These are phyloP conservation scores for Termitomyces sp. DNA, from an alignment of 768 basidiomycete species.

Conservation along the genomic window DNA sequence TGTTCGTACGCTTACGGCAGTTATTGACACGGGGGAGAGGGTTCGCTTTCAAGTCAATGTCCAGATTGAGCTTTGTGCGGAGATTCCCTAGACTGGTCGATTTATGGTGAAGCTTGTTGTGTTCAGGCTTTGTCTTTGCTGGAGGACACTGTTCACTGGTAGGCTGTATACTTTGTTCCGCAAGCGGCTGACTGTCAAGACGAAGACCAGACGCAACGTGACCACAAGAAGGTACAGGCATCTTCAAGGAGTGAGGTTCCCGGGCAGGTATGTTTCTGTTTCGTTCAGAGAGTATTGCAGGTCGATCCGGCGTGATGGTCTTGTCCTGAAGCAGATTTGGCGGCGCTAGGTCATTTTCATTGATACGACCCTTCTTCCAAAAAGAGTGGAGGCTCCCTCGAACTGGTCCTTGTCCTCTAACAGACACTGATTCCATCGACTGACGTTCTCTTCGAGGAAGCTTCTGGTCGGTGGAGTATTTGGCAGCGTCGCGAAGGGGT, in stretches of 20 bases:
- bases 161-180: background rate
- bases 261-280: conserved; percentile 3
- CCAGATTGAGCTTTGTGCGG: conserved; percentile 4
- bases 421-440: background rate
- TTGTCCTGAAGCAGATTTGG: background rate
- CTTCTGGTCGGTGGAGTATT: conserved; percentile 1
- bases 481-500: conserved; percentile 28
- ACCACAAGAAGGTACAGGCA: background rate
- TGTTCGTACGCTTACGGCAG: conserved; percentile 20
- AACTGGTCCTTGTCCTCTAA: background rate
- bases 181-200: background rate
- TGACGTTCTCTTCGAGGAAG: background rate
- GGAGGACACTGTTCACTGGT: conserved; percentile 1
- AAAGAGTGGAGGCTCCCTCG: background rate
- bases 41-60: conserved; percentile 1
- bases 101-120: conserved; percentile 5
- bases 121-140: background rate
- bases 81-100: conserved; percentile 12
- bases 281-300: conserved; percentile 1
- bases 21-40: conserved; percentile 15
- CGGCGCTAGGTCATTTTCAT: conserved; percentile 2
- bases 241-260: background rate
- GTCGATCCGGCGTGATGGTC: background rate
- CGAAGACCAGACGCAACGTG: background rate
- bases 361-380: conserved; percentile 4